Conservation (phyloP, 1,284 basidiomycete genomes). For the Tausonia pullulans region DNA sequence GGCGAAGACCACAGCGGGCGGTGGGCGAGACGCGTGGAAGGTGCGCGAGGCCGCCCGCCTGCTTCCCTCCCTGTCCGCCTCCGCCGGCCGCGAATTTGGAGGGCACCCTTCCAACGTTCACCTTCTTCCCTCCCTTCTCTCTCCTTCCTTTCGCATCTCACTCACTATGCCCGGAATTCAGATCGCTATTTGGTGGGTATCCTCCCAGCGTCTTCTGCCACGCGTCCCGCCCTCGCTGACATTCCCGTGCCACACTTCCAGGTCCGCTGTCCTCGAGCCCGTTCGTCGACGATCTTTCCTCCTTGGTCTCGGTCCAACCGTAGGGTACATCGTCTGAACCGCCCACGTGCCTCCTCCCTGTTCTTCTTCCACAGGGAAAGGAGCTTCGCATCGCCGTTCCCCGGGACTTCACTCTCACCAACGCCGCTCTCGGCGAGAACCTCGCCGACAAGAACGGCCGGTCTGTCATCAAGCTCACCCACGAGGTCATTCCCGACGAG, state of each 20-base stretch:
- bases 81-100: no score
- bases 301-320: neutral
- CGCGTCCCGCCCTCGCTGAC: neutral
- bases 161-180: conserved; percentile 59
- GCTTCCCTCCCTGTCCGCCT: no score
- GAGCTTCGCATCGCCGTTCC: conserved; percentile 50
- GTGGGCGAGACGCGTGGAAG: no score
- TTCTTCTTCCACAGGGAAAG: conserved; percentile 15
- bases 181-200: conserved; percentile 53
- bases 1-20: no score
- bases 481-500: conserved; percentile 36
- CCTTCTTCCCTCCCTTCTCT: neutral
- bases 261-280: conserved; percentile 16
- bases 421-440: conserved; percentile 66
- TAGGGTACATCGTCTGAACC: neutral
- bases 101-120: neutral
- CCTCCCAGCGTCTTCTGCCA: neutral
- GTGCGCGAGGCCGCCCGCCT: no score
- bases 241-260: neutral
- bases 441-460: conserved; percentile 54
- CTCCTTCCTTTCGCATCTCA: neutral
- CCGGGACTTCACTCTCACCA: conserved; percentile 69
- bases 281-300: neutral
- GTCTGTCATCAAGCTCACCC: conserved; percentile 68
- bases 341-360: neutral